Evolutionary conservation across 345 rosid species (phyloP).

Genomic region (Conringia planisiliqua): DNA sequence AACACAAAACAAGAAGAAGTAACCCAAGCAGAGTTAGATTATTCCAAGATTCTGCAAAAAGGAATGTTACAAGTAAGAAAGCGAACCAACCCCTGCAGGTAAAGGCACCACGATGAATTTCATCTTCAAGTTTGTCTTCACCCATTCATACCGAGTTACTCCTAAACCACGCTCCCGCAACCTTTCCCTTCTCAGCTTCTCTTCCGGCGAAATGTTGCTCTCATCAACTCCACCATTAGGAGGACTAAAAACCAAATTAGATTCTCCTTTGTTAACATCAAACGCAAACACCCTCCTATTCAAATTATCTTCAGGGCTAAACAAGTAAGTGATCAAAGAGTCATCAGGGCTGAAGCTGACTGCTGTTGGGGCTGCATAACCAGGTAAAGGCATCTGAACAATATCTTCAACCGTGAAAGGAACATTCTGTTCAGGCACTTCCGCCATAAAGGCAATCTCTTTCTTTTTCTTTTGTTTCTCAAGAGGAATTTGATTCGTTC

Average conservation of each 20-base stretch:
- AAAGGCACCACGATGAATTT: conserved; percentile 79
- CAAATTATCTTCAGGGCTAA: conserved; percentile 73
- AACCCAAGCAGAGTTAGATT: background rate
- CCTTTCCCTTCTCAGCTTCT: conserved; percentile 93
- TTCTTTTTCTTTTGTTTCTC: background rate
- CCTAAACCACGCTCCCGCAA: conserved; percentile 88
- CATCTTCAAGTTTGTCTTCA: conserved; percentile 64
- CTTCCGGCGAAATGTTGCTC: conserved; percentile 78
- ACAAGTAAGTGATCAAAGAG: conserved; percentile 56
- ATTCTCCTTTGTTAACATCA: conserved; percentile 58
- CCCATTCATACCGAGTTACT: conserved; percentile 93
- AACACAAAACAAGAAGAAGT: background rate
- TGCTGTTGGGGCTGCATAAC: conserved; percentile 70
- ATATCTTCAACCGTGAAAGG: conserved; percentile 71
- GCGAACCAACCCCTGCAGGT: conserved; percentile 78
- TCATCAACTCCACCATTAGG: conserved; percentile 93
- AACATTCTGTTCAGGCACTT: conserved; percentile 39
- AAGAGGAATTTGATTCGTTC: background rate
- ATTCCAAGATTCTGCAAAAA: background rate
- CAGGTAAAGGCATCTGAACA: conserved; percentile 89
- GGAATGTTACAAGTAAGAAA: background rate
- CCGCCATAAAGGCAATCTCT: background rate
- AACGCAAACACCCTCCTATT: conserved; percentile 64
- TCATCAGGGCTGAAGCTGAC: conserved; percentile 90
- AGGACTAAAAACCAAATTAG: conserved; percentile 66